Percentiles rank a stretch among this genome's conserved stretches.
These are phyloP conservation scores for Scheffersomyces illinoinensis DNA, from an alignment of 1,139 yeast species.

Conservation along the genomic window DNA sequence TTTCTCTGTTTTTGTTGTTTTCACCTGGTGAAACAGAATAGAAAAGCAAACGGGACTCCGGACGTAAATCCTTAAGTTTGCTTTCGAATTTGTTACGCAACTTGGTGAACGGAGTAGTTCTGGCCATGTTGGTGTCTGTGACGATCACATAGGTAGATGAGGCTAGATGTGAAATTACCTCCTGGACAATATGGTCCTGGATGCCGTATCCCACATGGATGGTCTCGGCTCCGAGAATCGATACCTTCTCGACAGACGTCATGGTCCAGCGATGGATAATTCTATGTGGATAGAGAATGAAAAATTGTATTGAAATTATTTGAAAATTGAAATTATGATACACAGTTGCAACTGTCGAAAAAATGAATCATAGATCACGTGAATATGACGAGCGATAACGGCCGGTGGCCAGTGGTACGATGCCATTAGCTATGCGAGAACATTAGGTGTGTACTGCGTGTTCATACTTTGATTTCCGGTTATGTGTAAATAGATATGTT, in stretches of 20 bases:
- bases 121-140: conserved; percentile 80
- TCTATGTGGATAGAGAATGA: neutral
- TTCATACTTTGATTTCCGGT: neutral
- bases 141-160: conserved; percentile 92
- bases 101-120: conserved; percentile 58
- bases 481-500: no score
- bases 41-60: conserved; percentile 64
- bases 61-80: conserved; percentile 28
- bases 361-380: neutral
- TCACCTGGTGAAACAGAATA: conserved; percentile 93
- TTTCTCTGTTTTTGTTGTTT: conserved; percentile 80
- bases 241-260: conserved; percentile 51
- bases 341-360: neutral
- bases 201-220: conserved; percentile 92
- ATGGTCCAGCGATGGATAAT: conserved; percentile 11
- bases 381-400: neutral
- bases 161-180: conserved; percentile 59
- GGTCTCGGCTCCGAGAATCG: conserved; percentile 77
- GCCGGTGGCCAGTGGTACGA: neutral
- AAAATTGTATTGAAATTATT: neutral
- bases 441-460: neutral
- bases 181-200: conserved; percentile 71
- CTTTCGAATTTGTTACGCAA: conserved; percentile 36
- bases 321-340: neutral
- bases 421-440: neutral